Percentiles rank a stretch among this genome's conserved stretches.
phyloP scores from a whole-genome alignment of 2,329 filamentous ascomycete genomes.

The Penicillium occitanis region DNA sequence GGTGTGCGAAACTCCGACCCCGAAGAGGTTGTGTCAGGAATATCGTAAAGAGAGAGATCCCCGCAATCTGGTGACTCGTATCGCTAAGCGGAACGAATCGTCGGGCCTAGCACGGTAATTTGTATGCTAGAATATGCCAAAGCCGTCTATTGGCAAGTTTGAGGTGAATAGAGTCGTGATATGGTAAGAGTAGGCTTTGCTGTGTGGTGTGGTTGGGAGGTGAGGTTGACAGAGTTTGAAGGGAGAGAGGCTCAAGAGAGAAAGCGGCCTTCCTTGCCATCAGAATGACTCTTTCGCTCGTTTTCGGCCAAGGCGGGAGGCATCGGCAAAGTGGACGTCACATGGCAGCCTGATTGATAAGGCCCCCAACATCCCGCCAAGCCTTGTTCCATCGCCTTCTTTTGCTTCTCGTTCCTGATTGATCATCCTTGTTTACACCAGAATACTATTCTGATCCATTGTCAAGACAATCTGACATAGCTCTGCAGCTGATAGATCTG shows the following conservation, averaged over 20 bases:
- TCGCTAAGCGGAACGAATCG: background rate
- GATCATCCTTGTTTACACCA: background rate
- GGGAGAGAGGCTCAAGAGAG: background rate
- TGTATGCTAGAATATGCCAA: background rate
- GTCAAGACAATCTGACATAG: background rate
- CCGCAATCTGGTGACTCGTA: conserved; percentile 15
- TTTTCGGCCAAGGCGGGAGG: conserved; percentile 14
- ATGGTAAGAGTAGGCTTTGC: background rate
- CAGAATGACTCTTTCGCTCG: conserved; percentile 7
- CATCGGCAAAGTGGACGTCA: conserved; percentile 18
- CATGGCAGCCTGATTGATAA: conserved; percentile 16
- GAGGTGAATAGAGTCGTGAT: background rate
- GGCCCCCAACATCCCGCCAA: background rate
- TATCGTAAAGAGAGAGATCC: background rate
- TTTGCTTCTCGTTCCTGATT: too few relatives aligned
- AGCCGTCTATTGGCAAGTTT: background rate
- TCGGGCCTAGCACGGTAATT: conserved; percentile 3
- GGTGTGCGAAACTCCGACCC: conserved; percentile 9
- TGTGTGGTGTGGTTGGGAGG: conserved; percentile 6
- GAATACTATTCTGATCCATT: background rate
- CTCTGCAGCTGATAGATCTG: background rate
- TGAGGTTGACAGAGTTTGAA: background rate
- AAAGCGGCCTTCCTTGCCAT: background rate
- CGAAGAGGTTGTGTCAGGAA: background rate
- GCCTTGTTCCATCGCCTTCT: background rate